Conservation (phyloP, 1,284 basidiomycete genomes). For the Ceratobasidium sp. region DNA sequence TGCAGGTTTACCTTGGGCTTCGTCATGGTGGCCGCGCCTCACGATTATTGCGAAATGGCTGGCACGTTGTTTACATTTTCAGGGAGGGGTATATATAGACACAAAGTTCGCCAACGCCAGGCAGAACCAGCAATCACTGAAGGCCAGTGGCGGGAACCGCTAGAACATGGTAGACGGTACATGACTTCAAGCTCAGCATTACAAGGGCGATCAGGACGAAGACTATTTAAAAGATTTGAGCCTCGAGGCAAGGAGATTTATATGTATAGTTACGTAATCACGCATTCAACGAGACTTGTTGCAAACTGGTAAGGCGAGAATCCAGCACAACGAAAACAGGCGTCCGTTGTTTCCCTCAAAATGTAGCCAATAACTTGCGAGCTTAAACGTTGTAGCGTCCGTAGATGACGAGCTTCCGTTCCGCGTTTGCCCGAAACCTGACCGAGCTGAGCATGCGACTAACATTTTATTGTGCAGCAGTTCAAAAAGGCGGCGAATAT, state of each 20-base stretch:
- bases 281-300: not conserved
- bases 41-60: not conserved
- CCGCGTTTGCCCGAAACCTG: constrained; percentile 37
- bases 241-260: not conserved
- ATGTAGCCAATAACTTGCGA: not conserved
- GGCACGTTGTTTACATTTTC: constrained; percentile 27
- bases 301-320: not conserved
- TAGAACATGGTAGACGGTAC: not conserved
- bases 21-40: not conserved
- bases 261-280: not conserved
- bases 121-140: not conserved
- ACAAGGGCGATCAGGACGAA: constrained; percentile 3
- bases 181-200: not conserved
- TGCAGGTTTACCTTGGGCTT: not conserved
- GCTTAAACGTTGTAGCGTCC: not conserved
- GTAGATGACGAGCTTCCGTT: not conserved
- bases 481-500: not conserved
- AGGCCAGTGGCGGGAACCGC: not conserved
- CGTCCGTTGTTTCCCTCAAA: no score
- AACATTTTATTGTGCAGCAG: constrained; percentile 31
- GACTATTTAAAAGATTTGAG: not conserved
- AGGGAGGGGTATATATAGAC: constrained; percentile 12
- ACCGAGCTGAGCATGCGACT: not conserved
- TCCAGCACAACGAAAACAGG: not conserved
- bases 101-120: constrained; percentile 10